Percentiles rank a stretch among this genome's conserved stretches.
These are phyloP conservation scores for Globisporangium polare DNA, from an alignment of 352 stramenopile genomes.

Conservation along the genomic window DNA sequence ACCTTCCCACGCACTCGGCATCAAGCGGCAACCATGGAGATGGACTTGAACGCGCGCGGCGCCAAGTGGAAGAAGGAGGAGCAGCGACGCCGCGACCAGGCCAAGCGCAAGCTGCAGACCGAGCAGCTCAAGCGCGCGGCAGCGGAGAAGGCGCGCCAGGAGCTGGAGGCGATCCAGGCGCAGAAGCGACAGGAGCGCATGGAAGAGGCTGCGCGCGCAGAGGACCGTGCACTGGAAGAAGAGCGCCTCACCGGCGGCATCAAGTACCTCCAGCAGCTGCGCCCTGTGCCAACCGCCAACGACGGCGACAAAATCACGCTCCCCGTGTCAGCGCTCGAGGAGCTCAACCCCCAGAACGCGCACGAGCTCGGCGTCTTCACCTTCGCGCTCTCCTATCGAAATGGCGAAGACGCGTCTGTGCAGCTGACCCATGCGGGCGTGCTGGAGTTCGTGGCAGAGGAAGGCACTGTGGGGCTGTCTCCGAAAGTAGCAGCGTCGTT, in stretches of 20 bases:
- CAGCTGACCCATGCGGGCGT: slow-evolving; percentile 69
- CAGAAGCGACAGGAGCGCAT: slow-evolving; percentile 45
- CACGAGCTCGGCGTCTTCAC: slow-evolving; percentile 77
- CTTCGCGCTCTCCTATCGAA: slow-evolving; percentile 61
- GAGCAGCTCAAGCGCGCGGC: slow-evolving; percentile 49
- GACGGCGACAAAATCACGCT: slow-evolving; percentile 81
- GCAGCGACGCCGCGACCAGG: slow-evolving; percentile 51
- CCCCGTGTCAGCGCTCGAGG: slow-evolving; percentile 66
- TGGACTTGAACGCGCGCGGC: slow-evolving; percentile 65
- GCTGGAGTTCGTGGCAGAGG: slow-evolving; percentile 72
- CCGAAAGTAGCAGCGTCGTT: slow-evolving; percentile 75
- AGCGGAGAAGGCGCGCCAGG: slow-evolving; percentile 33
- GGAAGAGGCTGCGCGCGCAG: slow-evolving; percentile 30
- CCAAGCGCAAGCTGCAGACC: slow-evolving; percentile 46
- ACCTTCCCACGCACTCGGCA: too few relatives aligned
- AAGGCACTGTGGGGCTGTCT: slow-evolving; percentile 72
- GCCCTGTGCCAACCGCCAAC: slow-evolving; percentile 33
- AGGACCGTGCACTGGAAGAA: slow-evolving; percentile 58
- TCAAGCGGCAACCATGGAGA: slow-evolving; percentile 41
- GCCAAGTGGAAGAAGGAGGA: slow-evolving; percentile 71
- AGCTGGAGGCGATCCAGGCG: slow-evolving; percentile 41
- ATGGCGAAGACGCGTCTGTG: slow-evolving; percentile 15
- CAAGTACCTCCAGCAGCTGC: slow-evolving; percentile 48
- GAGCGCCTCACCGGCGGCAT: slow-evolving; percentile 70
- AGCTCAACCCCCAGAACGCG: slow-evolving; percentile 73